Base-by-base conservation (phyloP, 2,329 filamentous ascomycete genomes). In the Helicocarpus griseus region DNA sequence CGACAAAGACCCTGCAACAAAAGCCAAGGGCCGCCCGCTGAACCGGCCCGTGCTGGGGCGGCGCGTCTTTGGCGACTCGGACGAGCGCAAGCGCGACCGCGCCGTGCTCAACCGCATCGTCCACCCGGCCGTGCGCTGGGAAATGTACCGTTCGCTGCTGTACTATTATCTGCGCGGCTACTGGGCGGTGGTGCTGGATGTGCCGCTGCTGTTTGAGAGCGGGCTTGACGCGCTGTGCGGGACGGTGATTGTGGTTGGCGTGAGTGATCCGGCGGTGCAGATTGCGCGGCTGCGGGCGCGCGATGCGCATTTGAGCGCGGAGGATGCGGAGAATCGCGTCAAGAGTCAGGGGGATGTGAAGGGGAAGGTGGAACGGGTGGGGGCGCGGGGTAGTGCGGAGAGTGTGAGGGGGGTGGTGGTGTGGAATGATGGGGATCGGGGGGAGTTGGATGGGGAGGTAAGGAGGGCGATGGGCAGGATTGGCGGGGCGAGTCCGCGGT, bases 111-210 rank as follows among this genome's bases (percentile, higher is more conserved):
- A 97, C 66, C 75, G 80, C 46, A 97, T 98, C 58, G 87, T 97
- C 48, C 93, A 98, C 66, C 93, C 93, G 0, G 89, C 88, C 0
- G 90, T 98, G 39, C 78, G 90, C 38, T 77, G 74, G 63, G 89
- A 87, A 66, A 91, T 96, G 78, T 88, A 89, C 68, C 81, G 77
- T 61, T 75, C 79, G 45, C 79, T 97, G 52, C 63, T 89, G n/a
- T 73, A 75, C 54, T 81, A 80, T 59, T 96, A 95, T 63, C 51
- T 93, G 13, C 70, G 70, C 1, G 91, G 93, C 0, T 67, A 82
- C 64, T 93, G 91, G 89, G 90, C 89, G 0, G 89, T 95, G 3
- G 85, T 98, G 33, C 76, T 97, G 14, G 93, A 98, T 65, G 84
- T 98, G 7, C 93, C 93, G 48, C 73, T 98, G 50, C 77, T 98